These are phyloP conservation scores for Tuber magnatum DNA, from an alignment of 495 filamentous ascomycete genomes.

Conservation along the genomic window DNA sequence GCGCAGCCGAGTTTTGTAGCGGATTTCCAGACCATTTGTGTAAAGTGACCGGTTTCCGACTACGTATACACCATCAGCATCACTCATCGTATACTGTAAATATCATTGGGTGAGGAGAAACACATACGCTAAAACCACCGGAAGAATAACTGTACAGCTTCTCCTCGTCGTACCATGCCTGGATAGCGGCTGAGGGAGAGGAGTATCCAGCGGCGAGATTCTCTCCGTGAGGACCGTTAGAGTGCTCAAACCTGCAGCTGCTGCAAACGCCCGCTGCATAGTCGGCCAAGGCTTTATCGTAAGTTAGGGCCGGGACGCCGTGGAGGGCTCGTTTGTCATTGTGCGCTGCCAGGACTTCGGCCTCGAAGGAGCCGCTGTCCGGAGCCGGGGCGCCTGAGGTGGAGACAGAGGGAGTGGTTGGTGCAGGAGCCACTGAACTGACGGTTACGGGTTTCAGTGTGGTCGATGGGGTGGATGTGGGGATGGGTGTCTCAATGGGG, in stretches of 20 bases:
- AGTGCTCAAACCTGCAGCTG: conserved; percentile 56
- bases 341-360: conserved; percentile 47
- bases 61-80: conserved; percentile 5
- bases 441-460: neutral
- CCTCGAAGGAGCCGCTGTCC: conserved; percentile 11
- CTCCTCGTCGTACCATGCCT: conserved; percentile 35
- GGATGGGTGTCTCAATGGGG: conserved; percentile 1
- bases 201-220: conserved; percentile 38
- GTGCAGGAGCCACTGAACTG: neutral
- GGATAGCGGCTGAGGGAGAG: conserved; percentile 16
- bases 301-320: conserved; percentile 57
- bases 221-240: conserved; percentile 34
- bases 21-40: conserved; percentile 80
- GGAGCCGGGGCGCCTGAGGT: neutral
- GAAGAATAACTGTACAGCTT: conserved; percentile 22
- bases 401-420: neutral
- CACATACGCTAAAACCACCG: conserved; percentile 20
- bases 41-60: conserved; percentile 60
- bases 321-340: conserved; percentile 83
- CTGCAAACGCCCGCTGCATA: conserved; percentile 50
- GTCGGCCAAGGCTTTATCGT: conserved; percentile 55
- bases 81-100: neutral
- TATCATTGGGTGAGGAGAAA: neutral
- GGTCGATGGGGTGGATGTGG: conserved; percentile 10
- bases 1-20: conserved; percentile 69